Base-by-base conservation (phyloP, 192 early-diverging fungal species). In the Backusella luteola region DNA sequence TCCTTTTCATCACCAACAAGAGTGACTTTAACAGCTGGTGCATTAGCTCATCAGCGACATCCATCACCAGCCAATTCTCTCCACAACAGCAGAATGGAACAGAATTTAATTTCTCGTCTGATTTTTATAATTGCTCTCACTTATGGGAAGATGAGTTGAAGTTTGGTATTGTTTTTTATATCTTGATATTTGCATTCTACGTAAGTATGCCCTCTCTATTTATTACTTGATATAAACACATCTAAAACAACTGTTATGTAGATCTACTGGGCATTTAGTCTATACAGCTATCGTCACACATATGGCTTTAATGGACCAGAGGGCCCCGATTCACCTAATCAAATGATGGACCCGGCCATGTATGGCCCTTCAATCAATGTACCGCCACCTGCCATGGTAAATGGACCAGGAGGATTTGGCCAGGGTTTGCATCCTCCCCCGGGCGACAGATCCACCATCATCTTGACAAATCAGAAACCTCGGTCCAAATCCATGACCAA, bases 131-230 rank as follows among this genome's bases (percentile, higher is more conserved):
- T 21, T 84, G 82, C 29, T 23, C 70, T 32, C 69, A 69, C 12
- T 71, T 76, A 35, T 84, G 82, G 82, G 69, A 78, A 35, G 74
- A 77, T 71, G 82, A 84, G 49, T 35, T 84, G 17, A 84, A 84
- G 41, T 84, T 84, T 66, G 53, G 69, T 15, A 80, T 84, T 32
- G 34, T 80, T 2, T 71, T 68, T 38, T 42, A 42, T 17, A 63
- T 84, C 8, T 41, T 80, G 11, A 80, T 84, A 63, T 46, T 77
- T 68, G 44, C 77, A 19, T 46, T 84, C 23, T 84, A 80, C 73
- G 82, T 73, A 84, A 77, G 74, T 63, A 7, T 2, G 0, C 8
- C 1, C 44, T 12, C 4, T 14, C 38, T 3, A 9, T 39, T 39
- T 39, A 63, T 38, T 8, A 26, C 34, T 23, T 12, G 15, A 2